Percentiles rank a stretch among this genome's conserved stretches.
Conservation (phyloP, 108 stramenopile species). For the Hondaea fermentalgiana region DNA sequence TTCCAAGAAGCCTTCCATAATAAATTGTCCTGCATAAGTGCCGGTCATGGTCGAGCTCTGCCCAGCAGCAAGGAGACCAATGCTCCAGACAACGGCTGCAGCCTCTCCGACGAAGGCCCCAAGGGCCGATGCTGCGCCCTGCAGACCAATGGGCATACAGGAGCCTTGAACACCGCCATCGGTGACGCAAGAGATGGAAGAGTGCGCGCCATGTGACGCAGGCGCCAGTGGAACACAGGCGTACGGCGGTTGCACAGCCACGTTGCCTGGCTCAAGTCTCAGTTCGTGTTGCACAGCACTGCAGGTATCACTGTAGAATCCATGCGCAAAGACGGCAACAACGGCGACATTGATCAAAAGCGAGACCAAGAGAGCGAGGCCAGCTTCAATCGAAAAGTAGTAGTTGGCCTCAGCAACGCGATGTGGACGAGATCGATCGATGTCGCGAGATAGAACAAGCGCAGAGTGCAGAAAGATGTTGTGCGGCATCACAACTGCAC, state of each 20-base stretch:
- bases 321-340: constrained; percentile 66
- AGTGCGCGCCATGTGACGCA: background rate
- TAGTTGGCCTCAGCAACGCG: constrained; percentile 56
- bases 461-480: constrained; percentile 74
- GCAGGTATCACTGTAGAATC: constrained; percentile 48
- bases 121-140: constrained; percentile 34
- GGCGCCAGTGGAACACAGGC: background rate
- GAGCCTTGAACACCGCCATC: constrained; percentile 32
- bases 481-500: constrained; percentile 76
- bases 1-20: constrained; percentile 74
- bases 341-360: constrained; percentile 73
- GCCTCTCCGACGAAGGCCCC: constrained; percentile 35
- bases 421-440: constrained; percentile 36
- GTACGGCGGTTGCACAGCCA: background rate
- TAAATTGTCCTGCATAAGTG: constrained; percentile 73
- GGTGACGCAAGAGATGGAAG: constrained; percentile 40
- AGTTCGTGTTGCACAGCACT: background rate
- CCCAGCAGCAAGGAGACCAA: constrained; percentile 70
- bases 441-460: constrained; percentile 50
- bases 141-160: constrained; percentile 42
- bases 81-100: constrained; percentile 64
- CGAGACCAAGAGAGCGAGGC: constrained; percentile 61
- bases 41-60: constrained; percentile 69
- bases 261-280: background rate
- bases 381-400: constrained; percentile 64